These are phyloP conservation scores for Leptoxyphium fumago DNA, from an alignment of 2,329 filamentous ascomycete genomes.

Conservation along the genomic window DNA sequence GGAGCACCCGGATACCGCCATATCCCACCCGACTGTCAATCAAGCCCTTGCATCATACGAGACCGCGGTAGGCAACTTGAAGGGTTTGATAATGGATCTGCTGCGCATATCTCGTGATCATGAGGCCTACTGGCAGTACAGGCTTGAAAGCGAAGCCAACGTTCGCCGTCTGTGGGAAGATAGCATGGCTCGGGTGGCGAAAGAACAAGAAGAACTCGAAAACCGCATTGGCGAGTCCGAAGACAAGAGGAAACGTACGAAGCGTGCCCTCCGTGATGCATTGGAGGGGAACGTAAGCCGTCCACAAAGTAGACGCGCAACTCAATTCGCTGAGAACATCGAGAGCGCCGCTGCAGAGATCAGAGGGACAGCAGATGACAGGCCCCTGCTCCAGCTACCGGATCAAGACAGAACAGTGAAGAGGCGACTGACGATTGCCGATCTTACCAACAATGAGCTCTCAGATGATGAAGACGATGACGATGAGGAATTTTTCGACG, in stretches of 20 bases:
- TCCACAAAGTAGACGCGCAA: conserved; percentile 4
- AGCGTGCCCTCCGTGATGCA: conserved; percentile 75
- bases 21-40: conserved; percentile 63
- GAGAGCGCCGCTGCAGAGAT: conserved; percentile 5
- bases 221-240: conserved; percentile 79
- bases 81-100: conserved; percentile 69
- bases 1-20: conserved; percentile 52
- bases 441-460: conserved; percentile 49
- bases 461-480: conserved; percentile 74
- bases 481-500: conserved; percentile 93
- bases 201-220: conserved; percentile 84
- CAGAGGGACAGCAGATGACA: conserved; percentile 1
- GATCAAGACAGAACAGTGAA: conserved; percentile 18
- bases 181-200: conserved; percentile 93
- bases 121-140: conserved; percentile 93
- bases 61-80: conserved; percentile 74
- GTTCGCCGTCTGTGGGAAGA: conserved; percentile 97
- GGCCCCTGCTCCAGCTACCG: conserved; percentile 12
- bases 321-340: conserved; percentile 2
- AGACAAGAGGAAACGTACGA: conserved; percentile 76
- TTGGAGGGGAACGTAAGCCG: conserved; percentile 39
- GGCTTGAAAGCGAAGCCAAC: conserved; percentile 78
- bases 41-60: conserved; percentile 79
- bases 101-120: conserved; percentile 86
- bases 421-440: conserved; percentile 52